These are phyloP conservation scores for Zymoseptoria pseudotritici DNA, from an alignment of 2,329 filamentous ascomycete species.

Conservation along the genomic window DNA sequence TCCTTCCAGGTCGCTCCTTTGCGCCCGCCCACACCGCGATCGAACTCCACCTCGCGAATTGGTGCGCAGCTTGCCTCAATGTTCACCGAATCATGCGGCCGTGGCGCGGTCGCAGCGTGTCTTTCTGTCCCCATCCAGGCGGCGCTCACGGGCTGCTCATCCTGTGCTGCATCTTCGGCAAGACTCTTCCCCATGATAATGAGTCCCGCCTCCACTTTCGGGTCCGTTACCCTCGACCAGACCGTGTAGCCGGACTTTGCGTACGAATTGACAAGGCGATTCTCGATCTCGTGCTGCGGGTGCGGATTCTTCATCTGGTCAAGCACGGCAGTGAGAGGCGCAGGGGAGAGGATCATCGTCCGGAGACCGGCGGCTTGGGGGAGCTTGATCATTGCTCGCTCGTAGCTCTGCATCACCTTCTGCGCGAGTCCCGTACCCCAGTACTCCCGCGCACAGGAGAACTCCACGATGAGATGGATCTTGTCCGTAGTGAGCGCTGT, in stretches of 20 bases:
- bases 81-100: too few species aligned
- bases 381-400: not conserved
- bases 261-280: not conserved
- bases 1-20: too few species aligned
- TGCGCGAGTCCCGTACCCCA: conserved; percentile 1
- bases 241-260: not conserved
- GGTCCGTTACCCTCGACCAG: not conserved
- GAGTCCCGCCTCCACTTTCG: not conserved
- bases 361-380: not conserved
- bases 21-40: too few species aligned
- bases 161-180: not conserved
- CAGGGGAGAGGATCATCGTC: not conserved
- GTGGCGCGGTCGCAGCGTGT: not conserved
- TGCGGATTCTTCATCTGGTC: not conserved
- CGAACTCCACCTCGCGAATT: too few species aligned
- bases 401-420: not conserved
- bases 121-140: not conserved
- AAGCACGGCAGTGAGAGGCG: not conserved
- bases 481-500: not conserved
- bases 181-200: not conserved
- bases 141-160: not conserved
- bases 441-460: not conserved
- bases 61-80: too few species aligned
- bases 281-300: not conserved
- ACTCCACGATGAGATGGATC: conserved; percentile 3